Evolutionary conservation across 2,329 filamentous ascomycete genomes (phyloP), one percentile per base, ranked within the genome.

Genomic region (Alternaria ventricosa): DNA sequence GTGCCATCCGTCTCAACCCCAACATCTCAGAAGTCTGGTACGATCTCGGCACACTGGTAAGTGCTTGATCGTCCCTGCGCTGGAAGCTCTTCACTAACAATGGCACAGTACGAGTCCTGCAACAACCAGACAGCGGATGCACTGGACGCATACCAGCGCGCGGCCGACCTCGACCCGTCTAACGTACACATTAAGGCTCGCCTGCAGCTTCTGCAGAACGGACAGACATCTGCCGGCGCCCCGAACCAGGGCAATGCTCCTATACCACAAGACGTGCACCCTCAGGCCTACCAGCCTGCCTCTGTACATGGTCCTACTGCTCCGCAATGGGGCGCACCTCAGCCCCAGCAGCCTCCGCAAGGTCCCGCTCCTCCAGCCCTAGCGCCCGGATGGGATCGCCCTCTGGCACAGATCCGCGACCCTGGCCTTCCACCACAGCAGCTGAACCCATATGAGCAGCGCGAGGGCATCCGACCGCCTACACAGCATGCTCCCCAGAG

Each of bases 21-120:
- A 97, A 97, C 84, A 98, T 99, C 69, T 97, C 94, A 2, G 96
- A 99, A 81, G 96, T 99, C 55, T 99, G 96, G 96, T 99, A 98
- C 81, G 96, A 99, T 80, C 85, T 99, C 43, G 96, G 96, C 66
- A 99, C 96, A 73, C 78, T 99, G 85, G 93, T 96, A 87, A 85
- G 91, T 87, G 75, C 61, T 62, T 46, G 23, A 36, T 56, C 20
- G 9, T 51, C 55, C 54, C 11, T 11, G 12, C 5, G 13, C 25
- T 55, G 20, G 11, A 54, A 20, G 20, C 20, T 15, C 13, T 13
- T 36, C 36, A 25, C 69, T 77, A 67, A 74, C 55, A 57, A 68
- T 71, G 57, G 15, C 49, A 49, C 71, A 96, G 91, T 99, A 99
- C 77, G 96, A 99, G 80, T 97, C 94, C 25, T 99, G 96, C 82